Conservation (phyloP, 2,329 filamentous ascomycete species). For the Aspergillus melleus region DNA sequence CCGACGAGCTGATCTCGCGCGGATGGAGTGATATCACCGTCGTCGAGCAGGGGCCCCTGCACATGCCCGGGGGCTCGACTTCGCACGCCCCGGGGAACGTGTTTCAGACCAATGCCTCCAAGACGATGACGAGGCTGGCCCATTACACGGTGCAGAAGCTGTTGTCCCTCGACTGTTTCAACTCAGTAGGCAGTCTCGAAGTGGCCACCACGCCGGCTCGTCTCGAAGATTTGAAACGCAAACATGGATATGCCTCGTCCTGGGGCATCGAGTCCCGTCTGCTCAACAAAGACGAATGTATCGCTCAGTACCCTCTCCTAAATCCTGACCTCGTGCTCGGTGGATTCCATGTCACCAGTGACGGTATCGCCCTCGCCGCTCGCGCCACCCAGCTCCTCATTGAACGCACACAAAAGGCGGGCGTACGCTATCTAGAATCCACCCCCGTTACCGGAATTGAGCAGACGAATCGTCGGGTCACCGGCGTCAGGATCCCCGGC, state of each 20-base stretch:
- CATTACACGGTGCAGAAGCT: constrained; percentile 64
- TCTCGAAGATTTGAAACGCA: constrained; percentile 62
- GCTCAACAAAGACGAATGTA: constrained; percentile 54
- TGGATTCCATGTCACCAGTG: constrained; percentile 60
- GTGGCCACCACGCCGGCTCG: constrained; percentile 61
- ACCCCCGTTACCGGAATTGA: constrained; percentile 62
- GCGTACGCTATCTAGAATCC: constrained; percentile 57
- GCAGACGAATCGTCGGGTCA: constrained; percentile 50
- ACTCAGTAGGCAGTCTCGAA: constrained; percentile 64
- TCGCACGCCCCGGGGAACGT: constrained; percentile 66
- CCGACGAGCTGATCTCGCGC: constrained; percentile 62
- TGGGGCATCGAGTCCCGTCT: constrained; percentile 61
- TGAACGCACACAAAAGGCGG: constrained; percentile 56
- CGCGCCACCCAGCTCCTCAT: constrained; percentile 63
- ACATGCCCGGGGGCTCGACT: constrained; percentile 65
- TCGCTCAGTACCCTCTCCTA: constrained; percentile 55
- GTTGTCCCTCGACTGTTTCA: constrained; percentile 58
- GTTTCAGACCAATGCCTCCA: constrained; percentile 58
- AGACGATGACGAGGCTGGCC: constrained; percentile 56
- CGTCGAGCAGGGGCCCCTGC: constrained; percentile 62
- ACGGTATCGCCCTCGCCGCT: constrained; percentile 62
- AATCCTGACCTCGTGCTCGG: constrained; percentile 57
- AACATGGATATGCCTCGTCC: constrained; percentile 60
- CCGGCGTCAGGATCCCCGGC: constrained; percentile 54
- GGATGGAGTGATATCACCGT: constrained; percentile 67